Conservation (phyloP, 805 yeast species). For the Metschnikowia anglica region DNA sequence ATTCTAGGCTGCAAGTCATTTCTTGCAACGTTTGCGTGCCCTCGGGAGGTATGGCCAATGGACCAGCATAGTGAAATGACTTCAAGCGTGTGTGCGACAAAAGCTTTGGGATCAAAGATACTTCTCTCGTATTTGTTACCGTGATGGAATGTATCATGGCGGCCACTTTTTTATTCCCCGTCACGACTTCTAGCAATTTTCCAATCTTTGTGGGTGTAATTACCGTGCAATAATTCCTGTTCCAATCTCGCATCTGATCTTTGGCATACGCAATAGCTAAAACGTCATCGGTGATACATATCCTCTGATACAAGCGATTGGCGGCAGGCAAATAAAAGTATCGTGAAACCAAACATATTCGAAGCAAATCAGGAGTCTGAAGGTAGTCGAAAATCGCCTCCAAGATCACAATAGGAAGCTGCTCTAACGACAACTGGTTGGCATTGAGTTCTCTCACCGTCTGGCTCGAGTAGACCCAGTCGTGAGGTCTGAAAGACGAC, state of each 20-base stretch:
- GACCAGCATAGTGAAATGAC: slow-evolving; percentile 7
- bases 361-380: slow-evolving; percentile 24
- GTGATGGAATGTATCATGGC: slow-evolving; percentile 13
- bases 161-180: slow-evolving; percentile 15
- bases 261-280: slow-evolving; percentile 13
- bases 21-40: slow-evolving; percentile 2
- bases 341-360: slow-evolving; percentile 22
- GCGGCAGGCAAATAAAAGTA: slow-evolving; percentile 30
- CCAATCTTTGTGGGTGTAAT: slow-evolving; percentile 15
- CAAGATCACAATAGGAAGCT: slow-evolving; percentile 23
- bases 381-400: slow-evolving; percentile 23
- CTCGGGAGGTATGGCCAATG: slow-evolving; percentile 1
- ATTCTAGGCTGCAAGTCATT: slow-evolving; percentile 2
- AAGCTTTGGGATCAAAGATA: slow-evolving; percentile 2
- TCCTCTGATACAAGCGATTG: slow-evolving; percentile 23
- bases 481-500: slow-evolving; percentile 16
- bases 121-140: slow-evolving; percentile 2
- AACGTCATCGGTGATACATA: slow-evolving; percentile 21
- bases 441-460: too few relatives aligned
- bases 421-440: slow-evolving; percentile 17
- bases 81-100: slow-evolving; percentile 6
- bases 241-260: slow-evolving; percentile 20
- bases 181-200: slow-evolving; percentile 16
- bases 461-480: slow-evolving; percentile 11
- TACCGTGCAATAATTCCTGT: slow-evolving; percentile 19